These are phyloP conservation scores for Metrosideros polymorpha DNA, from an alignment of 441 rosid species.

Conservation along the genomic window DNA sequence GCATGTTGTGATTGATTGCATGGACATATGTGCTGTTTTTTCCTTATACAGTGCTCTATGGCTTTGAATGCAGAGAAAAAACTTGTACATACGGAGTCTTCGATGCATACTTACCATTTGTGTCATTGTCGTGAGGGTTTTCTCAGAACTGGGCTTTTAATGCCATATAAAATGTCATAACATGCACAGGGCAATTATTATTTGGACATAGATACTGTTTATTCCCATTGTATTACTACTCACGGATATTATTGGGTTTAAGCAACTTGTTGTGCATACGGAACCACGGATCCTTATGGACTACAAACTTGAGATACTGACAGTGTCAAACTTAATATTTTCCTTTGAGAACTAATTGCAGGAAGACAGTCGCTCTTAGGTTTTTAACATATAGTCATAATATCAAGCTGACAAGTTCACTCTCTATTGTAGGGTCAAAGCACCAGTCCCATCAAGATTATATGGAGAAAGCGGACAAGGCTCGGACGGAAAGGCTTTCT, in stretches of 20 bases:
- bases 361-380: background rate
- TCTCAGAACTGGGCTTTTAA: background rate
- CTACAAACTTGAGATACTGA: background rate
- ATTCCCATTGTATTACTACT: background rate
- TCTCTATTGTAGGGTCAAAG: constrained; percentile 40
- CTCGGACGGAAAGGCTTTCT: constrained; percentile 63
- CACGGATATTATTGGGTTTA: background rate
- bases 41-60: background rate
- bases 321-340: background rate
- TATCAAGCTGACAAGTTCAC: background rate
- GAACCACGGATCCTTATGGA: background rate
- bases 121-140: background rate
- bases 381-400: background rate
- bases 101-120: background rate
- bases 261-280: background rate
- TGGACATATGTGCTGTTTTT: background rate
- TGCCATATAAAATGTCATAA: background rate
- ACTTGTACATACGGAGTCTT: background rate
- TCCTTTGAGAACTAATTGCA: background rate
- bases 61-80: background rate
- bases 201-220: background rate
- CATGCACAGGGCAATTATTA: background rate
- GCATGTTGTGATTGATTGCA: background rate
- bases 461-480: constrained; percentile 76
- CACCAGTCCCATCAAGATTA: constrained; percentile 85